Evolutionary conservation across 1,284 basidiomycete species (phyloP), one percentile per base, ranked within the genome.

Genomic region (Cutaneotrichosporon dermatis): DNA sequence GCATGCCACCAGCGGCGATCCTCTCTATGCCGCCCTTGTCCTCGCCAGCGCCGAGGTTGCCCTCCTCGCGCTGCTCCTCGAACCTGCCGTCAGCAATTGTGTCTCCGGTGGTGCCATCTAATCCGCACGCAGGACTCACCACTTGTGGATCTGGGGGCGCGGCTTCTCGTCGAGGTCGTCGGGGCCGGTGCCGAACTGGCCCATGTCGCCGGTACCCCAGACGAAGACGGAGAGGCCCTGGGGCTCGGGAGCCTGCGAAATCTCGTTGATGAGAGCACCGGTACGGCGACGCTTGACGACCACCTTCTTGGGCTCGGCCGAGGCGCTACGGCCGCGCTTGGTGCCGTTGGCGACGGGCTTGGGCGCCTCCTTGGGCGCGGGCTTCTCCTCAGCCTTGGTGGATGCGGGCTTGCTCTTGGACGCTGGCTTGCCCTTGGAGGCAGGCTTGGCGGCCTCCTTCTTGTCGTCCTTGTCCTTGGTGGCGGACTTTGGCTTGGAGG

Each of bases 161-260:
- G 82, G 78, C 61, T 88, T 81, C 75, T 92, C 88, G 59, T 80
- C 84, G 39, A 89, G 79, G 53, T 82, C 75, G 64, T 87, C 85
- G 4, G 77, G 75, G 4, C 91, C 91, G 77, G 90, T 83, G 15
- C 91, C 92, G 69, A 93, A 88, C 74, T 94, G 91, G 46, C 90
- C 91, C 79, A 89, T 89, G 76, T 92, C 90, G 16, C 90, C 91
- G 5, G 76, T 79, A 7, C 92, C 92, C 84, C 89, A 94, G 4
- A 85, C 86, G 64, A 92, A 91, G 11, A 64, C 55, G 8, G 37
- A 11, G n/a, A 91, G 79, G 45, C 68, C 67, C 13, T 63, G 8
- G 13, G 57, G 50, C 9, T 25, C 51, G 43, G 54, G 36, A 3
- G 43, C 57, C 51, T 50, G 45, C 40, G 73, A 69, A 11, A 77